Evolutionary conservation across 768 basidiomycete genomes (phyloP).

Genomic region (Collybia nuda): DNA sequence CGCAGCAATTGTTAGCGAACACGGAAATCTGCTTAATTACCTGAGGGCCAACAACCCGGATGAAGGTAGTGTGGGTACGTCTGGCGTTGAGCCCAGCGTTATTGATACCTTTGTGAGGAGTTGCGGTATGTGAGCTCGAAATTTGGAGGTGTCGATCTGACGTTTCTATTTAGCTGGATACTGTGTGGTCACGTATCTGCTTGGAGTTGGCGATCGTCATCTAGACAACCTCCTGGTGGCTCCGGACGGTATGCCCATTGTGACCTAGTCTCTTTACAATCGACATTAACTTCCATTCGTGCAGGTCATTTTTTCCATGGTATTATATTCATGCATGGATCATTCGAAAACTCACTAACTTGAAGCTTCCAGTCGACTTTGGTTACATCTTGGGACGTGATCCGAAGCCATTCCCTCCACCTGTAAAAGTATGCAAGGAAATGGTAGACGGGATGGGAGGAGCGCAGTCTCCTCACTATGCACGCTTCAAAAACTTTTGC

Average conservation of each 20-base stretch:
- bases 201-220: constrained; percentile 97
- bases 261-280: not conserved
- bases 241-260: constrained; percentile 68
- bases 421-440: constrained; percentile 98
- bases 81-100: constrained; percentile 91
- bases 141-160: constrained; percentile 6
- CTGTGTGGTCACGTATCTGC: constrained; percentile 93
- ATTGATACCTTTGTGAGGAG: constrained; percentile 96
- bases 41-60: constrained; percentile 85
- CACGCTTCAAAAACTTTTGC: constrained; percentile 93
- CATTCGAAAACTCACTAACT: not conserved
- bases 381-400: constrained; percentile 98
- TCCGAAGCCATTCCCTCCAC: constrained; percentile 96
- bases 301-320: constrained; percentile 96
- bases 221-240: constrained; percentile 91
- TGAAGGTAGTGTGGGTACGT: constrained; percentile 92
- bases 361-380: constrained; percentile 75
- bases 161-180: constrained; percentile 80
- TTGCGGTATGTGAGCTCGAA: constrained; percentile 68
- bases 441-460: constrained; percentile 99
- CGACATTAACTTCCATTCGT: not conserved
- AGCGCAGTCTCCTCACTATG: constrained; percentile 90
- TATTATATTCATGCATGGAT: constrained; percentile 24
- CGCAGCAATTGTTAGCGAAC: constrained; percentile 91
- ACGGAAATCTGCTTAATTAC: constrained; percentile 86